Conservation (phyloP, 345 rosid species). For the Lumnitzera littorea region DNA sequence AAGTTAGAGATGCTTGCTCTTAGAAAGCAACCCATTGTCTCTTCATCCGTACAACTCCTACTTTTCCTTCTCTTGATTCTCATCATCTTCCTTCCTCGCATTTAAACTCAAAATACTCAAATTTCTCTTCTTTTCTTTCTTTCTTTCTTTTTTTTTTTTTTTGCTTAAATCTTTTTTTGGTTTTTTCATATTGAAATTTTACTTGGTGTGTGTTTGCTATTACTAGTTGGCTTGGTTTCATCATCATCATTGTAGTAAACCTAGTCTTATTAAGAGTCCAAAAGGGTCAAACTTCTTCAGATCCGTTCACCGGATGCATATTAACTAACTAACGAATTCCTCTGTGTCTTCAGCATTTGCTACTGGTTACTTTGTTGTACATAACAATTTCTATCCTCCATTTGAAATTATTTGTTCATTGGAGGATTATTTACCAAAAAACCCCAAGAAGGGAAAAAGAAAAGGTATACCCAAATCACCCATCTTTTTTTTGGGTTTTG, state of each 20-base stretch:
- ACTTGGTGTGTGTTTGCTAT: neutral
- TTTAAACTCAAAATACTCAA: constrained; percentile 18
- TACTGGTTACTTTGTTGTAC: constrained; percentile 9
- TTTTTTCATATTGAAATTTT: neutral
- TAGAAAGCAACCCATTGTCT: constrained; percentile 46
- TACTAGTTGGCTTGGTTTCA: neutral
- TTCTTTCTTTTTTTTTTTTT: neutral
- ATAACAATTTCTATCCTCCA: constrained; percentile 25
- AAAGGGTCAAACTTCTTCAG: too few species aligned
- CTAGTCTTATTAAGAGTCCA: neutral
- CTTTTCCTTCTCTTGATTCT: constrained; percentile 48
- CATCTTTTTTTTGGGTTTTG: constrained; percentile 8
- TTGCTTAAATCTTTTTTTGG: too few species aligned
- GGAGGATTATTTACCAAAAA: constrained; percentile 27
- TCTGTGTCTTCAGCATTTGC: too few species aligned
- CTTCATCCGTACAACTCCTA: constrained; percentile 6
- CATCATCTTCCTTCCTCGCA: constrained; percentile 57
- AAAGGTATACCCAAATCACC: constrained; percentile 15
- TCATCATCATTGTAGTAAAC: neutral
- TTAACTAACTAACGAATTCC: too few species aligned
- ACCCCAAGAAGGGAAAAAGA: constrained; percentile 3
- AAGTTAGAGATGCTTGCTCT: constrained; percentile 17
- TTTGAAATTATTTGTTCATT: constrained; percentile 28
- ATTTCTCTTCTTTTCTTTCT: neutral
- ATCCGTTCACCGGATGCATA: too few species aligned